Evolutionary conservation across 176 grass and related monocot genomes (phyloP), one percentile per base, ranked within the genome.

Genomic region (Guadua angustifolia): DNA sequence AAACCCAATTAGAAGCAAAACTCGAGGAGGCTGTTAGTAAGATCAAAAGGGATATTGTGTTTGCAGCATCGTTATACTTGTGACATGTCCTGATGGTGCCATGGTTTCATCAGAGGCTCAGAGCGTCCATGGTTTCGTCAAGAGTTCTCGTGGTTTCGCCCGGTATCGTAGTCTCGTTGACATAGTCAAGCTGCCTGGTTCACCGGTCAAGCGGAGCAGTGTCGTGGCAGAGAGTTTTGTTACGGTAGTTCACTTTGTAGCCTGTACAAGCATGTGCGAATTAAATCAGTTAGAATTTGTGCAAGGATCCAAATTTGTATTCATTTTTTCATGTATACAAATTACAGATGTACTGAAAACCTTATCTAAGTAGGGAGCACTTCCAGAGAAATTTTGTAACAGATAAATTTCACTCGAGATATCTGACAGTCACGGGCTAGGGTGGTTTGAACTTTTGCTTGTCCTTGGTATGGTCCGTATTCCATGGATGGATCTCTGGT

Each of bases 21-120:
- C 89, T 98, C n/a, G 95, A 98, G 67, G 93, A 94, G 66, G 90
- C 90, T 33, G 86, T 92, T 36, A 78, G 62, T 32, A 92, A 92
- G 83, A 92, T 92, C 68, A 92, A 89, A 68, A 84, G 90, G 43
- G 90, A 92, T 83, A 92, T 92, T 59, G 82, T 92, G 49, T 94
- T 94, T 3, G 92, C 92, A 0, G 86, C 92, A 45, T 94, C 92
- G 3, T 70, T 94, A 43, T 94, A 94, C 82, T 52, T 94, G 84
- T 94, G 88, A 62, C 40, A 32, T 60, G 18, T 7, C 45, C 39
- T n/a, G 43, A 21, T 80, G 66, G 53, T 36, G 13, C 19, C n/a
- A 42, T 45, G 73, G 9, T 71, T 75, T 52, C 32, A n/a, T 29
- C 1, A 29, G 29, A 29, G 29, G 29, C 29, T 45, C 24, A 35